These are phyloP conservation scores for Zalerion maritima DNA, from an alignment of 495 filamentous ascomycete genomes.

Conservation along the genomic window DNA sequence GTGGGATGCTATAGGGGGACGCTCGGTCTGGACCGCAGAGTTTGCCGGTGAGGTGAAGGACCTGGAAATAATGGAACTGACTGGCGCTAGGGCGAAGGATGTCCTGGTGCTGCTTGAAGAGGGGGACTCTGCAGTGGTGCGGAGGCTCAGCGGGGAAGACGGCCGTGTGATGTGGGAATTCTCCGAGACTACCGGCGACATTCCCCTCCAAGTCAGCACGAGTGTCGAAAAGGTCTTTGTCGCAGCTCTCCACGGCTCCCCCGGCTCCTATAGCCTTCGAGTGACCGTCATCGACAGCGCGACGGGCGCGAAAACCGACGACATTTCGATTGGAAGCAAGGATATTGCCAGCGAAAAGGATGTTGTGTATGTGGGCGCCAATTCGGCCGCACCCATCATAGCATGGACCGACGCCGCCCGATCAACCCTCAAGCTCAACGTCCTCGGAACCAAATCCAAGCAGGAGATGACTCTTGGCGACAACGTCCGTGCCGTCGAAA, in stretches of 20 bases:
- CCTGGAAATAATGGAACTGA: conserved; percentile 64
- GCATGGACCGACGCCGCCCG: conserved; percentile 62
- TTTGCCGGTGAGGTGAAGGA: conserved; percentile 51
- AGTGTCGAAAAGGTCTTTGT: conserved; percentile 61
- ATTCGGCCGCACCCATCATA: conserved; percentile 68
- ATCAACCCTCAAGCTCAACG: conserved; percentile 60
- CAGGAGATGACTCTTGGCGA: conserved; percentile 39
- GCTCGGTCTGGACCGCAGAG: conserved; percentile 54
- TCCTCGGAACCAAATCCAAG: conserved; percentile 56
- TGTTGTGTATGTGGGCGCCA: conserved; percentile 68
- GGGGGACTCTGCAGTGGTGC: conserved; percentile 35
- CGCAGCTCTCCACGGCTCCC: conserved; percentile 55
- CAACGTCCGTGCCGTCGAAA: conserved; percentile 47
- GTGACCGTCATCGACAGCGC: conserved; percentile 55
- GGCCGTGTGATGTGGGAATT: conserved; percentile 72
- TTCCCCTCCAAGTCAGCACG: conserved; percentile 66
- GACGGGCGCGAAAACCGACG: conserved; percentile 50
- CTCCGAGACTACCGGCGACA: conserved; percentile 48
- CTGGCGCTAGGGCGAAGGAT: conserved; percentile 50
- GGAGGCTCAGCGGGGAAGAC: conserved; percentile 53
- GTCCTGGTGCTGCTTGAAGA: conserved; percentile 54
- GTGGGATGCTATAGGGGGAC: conserved; percentile 77
- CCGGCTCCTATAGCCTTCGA: conserved; percentile 55
- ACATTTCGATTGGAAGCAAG: conserved; percentile 55
- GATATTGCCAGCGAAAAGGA: conserved; percentile 53